These are phyloP conservation scores for Barnettozyma californica DNA, from an alignment of 805 yeast genomes.

Conservation along the genomic window DNA sequence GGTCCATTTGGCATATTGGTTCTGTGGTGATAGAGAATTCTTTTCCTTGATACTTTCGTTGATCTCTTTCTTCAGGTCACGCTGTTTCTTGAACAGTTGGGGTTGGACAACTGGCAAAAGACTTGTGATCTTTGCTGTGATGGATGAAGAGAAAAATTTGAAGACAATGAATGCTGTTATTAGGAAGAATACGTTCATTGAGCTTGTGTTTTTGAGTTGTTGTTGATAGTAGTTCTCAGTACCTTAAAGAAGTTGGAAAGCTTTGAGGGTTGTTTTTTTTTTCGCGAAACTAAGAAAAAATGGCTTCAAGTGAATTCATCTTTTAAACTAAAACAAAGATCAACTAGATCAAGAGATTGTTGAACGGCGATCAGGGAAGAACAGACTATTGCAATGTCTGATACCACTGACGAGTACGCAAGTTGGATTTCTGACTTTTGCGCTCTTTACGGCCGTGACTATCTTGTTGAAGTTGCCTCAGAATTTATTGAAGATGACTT, in stretches of 20 bases:
- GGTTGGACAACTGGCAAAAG: constrained; percentile 31
- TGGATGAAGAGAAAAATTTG: constrained; percentile 33
- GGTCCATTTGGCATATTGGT: constrained; percentile 94
- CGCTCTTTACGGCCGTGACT: constrained; percentile 62
- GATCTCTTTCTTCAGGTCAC: constrained; percentile 38
- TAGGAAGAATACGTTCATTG: background rate
- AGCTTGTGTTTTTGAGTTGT: background rate
- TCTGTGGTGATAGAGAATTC: constrained; percentile 73
- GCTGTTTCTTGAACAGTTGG: constrained; percentile 21
- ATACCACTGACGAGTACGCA: constrained; percentile 38
- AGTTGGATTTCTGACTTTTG: constrained; percentile 54
- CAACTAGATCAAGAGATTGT: background rate
- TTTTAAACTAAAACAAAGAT: too few relatives aligned
- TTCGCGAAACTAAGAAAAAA: background rate
- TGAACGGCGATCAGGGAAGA: background rate
- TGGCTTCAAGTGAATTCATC: background rate
- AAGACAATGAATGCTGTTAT: constrained; percentile 10
- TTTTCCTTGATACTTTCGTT: constrained; percentile 45
- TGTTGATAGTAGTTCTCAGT: too few relatives aligned
- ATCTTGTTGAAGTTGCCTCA: constrained; percentile 84
- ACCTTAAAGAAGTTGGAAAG: background rate
- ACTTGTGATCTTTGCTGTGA: constrained; percentile 24
- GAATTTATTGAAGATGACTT: constrained; percentile 96
- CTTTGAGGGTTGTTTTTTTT: background rate
- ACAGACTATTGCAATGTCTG: constrained; percentile 9